Conservation (phyloP, 768 basidiomycete genomes). For the Boletellus sp. region DNA sequence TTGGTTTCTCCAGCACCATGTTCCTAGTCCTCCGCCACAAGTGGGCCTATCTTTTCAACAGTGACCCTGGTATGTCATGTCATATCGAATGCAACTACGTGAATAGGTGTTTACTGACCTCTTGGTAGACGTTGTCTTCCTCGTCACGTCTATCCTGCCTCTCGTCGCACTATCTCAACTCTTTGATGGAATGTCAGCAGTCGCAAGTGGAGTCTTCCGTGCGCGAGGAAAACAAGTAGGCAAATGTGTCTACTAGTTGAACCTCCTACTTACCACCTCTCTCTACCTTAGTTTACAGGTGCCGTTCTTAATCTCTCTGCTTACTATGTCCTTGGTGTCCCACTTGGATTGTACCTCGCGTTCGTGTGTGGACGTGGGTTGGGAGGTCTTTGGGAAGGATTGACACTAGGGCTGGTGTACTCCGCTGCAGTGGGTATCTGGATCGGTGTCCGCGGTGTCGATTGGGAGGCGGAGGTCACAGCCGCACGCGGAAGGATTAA, state of each 20-base stretch:
- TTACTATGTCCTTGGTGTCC: constrained; percentile 83
- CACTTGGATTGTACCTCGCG: constrained; percentile 74
- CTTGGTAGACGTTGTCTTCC: constrained; percentile 39
- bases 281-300: constrained; percentile 52
- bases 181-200: constrained; percentile 71
- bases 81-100: background rate
- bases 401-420: constrained; percentile 65
- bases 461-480: constrained; percentile 64
- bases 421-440: constrained; percentile 54
- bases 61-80: constrained; percentile 47
- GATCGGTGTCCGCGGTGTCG: constrained; percentile 47
- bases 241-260: background rate
- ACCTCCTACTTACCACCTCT: background rate
- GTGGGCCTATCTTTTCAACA: constrained; percentile 76
- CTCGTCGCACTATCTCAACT: constrained; percentile 80
- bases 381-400: constrained; percentile 80
- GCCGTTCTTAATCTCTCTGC: constrained; percentile 61
- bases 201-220: constrained; percentile 75
- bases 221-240: constrained; percentile 73
- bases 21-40: constrained; percentile 58
- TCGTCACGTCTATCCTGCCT: constrained; percentile 65
- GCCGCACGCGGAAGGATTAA: constrained; percentile 14
- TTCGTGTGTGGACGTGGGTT: constrained; percentile 58
- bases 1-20: constrained; percentile 36
- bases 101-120: background rate